These are phyloP conservation scores for Penicillium sp. DNA, from an alignment of 2,329 filamentous ascomycete genomes.

Conservation along the genomic window DNA sequence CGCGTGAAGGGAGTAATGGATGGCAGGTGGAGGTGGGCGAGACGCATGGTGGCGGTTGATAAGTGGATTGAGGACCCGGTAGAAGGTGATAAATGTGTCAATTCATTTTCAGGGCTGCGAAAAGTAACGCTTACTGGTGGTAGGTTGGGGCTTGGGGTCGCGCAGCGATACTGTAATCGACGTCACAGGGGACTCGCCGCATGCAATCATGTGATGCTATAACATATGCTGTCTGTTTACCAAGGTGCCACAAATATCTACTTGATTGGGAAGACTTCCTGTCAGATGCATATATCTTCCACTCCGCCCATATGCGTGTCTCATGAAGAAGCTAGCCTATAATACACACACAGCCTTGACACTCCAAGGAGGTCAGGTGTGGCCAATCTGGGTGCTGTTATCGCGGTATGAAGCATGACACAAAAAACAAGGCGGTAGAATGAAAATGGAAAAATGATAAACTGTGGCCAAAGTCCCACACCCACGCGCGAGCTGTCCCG, in stretches of 20 bases:
- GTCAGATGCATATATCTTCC: not conserved
- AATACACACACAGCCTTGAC: not conserved
- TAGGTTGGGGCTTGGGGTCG: not conserved
- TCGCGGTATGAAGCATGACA: not conserved
- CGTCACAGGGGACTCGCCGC: not conserved
- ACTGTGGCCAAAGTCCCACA: not conserved
- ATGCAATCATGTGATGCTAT: not conserved
- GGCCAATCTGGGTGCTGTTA: not conserved
- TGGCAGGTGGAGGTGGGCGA: slow-evolving; percentile 66
- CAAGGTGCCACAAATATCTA: too few species aligned
- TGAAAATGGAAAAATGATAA: not conserved
- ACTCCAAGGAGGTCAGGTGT: not conserved
- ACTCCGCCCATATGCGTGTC: not conserved
- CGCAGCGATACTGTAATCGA: not conserved
- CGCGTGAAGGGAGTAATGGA: slow-evolving; percentile 59
- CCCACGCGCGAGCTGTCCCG: not conserved
- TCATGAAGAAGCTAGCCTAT: not conserved
- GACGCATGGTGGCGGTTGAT: slow-evolving; percentile 49
- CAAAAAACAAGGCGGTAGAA: not conserved
- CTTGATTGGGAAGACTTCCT: not conserved
- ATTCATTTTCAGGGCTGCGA: not conserved
- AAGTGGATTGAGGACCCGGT: slow-evolving; percentile 8
- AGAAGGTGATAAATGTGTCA: not conserved
- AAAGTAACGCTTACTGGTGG: not conserved
- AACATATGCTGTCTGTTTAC: too few species aligned